These are phyloP conservation scores for Cyamopsis tetragonoloba DNA, from an alignment of 306 rosid species.

Conservation along the genomic window DNA sequence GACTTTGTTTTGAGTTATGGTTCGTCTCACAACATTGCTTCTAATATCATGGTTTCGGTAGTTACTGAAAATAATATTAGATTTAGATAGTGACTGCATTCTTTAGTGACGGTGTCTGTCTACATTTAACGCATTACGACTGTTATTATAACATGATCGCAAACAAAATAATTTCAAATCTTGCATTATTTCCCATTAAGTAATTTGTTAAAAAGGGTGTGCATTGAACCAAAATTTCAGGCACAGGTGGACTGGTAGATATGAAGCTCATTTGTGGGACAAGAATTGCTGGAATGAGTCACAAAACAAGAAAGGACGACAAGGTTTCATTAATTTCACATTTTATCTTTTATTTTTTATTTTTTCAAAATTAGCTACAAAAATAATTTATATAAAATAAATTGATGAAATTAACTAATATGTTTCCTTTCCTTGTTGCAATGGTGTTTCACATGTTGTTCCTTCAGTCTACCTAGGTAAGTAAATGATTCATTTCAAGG, in stretches of 20 bases:
- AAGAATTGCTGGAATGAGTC: constrained; percentile 91
- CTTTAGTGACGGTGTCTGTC: too few species aligned
- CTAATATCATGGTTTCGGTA: too few species aligned
- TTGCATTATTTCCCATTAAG: neutral
- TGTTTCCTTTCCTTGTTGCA: neutral
- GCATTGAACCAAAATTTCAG: constrained; percentile 8
- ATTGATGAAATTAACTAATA: neutral
- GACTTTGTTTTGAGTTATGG: too few species aligned
- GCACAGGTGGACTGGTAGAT: constrained; percentile 80
- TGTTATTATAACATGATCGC: too few species aligned
- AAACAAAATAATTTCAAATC: too few species aligned
- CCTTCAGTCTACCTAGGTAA: constrained; percentile 76
- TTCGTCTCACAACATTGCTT: too few species aligned
- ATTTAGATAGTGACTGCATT: too few species aligned
- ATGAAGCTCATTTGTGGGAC: constrained; percentile 98
- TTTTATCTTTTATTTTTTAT: neutral
- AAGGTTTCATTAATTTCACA: constrained; percentile 41
- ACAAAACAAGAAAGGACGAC: constrained; percentile 93
- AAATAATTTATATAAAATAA: neutral
- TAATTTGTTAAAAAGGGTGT: neutral
- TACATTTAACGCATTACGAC: too few species aligned
- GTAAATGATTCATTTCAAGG: too few species aligned
- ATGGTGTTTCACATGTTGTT: neutral
- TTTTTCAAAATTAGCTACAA: neutral
- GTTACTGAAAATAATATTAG: too few species aligned